A percentile compares a stretch with the other conserved stretches of the same genome.
Conservation (phyloP, 805 yeast genomes). For the Saccharomyces kudriavzevii region DNA sequence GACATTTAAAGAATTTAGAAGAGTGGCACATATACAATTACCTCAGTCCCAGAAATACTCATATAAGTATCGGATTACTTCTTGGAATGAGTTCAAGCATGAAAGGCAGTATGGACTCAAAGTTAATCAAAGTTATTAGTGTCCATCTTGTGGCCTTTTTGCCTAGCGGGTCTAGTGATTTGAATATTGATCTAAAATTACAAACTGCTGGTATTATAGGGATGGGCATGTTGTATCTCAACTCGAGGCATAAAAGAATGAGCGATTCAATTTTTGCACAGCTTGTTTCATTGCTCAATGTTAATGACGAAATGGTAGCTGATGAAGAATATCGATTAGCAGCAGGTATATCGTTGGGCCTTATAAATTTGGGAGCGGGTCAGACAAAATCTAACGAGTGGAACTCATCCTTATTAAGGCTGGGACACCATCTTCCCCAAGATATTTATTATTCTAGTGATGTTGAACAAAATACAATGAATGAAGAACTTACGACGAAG, state of each 20-base stretch:
- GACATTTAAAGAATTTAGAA: slow-evolving; percentile 72
- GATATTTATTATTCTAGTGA: slow-evolving; percentile 3
- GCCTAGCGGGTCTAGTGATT: slow-evolving; percentile 84
- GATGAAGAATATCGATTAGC: slow-evolving; percentile 79
- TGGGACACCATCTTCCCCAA: not conserved
- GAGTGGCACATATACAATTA: slow-evolving; percentile 96
- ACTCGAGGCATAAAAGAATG: slow-evolving; percentile 77
- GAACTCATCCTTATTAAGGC: slow-evolving; percentile 18
- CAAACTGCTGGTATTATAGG: slow-evolving; percentile 92
- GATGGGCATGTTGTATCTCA: slow-evolving; percentile 73
- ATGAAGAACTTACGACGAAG: slow-evolving; percentile 2
- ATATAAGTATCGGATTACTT: slow-evolving; percentile 77
- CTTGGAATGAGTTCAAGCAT: slow-evolving; percentile 90
- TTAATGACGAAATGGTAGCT: slow-evolving; percentile 48
- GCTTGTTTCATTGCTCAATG: slow-evolving; percentile 40
- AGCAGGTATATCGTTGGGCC: slow-evolving; percentile 84
- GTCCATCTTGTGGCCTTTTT: slow-evolving; percentile 88
- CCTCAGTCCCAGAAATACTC: slow-evolving; percentile 78
- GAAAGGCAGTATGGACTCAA: slow-evolving; percentile 73
- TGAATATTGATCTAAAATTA: slow-evolving; percentile 73
- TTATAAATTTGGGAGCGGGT: slow-evolving; percentile 73
- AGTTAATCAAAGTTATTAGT: slow-evolving; percentile 80
- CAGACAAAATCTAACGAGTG: slow-evolving; percentile 35
- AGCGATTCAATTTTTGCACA: slow-evolving; percentile 71
- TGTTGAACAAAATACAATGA: slow-evolving; percentile 3